Conservation (phyloP, 148 eudicot genomes). For the Dianthus caryophyllus region DNA sequence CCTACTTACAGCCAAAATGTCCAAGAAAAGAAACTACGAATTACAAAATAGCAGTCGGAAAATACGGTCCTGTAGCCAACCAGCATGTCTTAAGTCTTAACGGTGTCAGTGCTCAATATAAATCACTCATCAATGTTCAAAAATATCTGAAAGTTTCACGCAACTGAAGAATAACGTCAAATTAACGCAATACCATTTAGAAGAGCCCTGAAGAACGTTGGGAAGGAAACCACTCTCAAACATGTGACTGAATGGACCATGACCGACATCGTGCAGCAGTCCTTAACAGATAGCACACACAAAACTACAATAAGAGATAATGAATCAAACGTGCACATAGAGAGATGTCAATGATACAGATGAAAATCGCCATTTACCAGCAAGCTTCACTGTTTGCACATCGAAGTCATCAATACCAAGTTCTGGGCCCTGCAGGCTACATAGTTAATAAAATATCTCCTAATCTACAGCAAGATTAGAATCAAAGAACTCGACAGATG, state of each 20-base stretch:
- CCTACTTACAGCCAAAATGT: neutral
- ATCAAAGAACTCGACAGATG: conserved; percentile 10
- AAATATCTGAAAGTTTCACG: conserved; percentile 2
- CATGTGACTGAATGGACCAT: conserved; percentile 97
- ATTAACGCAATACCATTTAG: conserved; percentile 46
- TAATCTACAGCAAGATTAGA: conserved; percentile 16
- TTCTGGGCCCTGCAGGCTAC: conserved; percentile 57
- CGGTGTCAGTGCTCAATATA: neutral
- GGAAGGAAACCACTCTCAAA: conserved; percentile 86
- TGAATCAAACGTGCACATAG: neutral
- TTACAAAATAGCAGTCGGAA: no score
- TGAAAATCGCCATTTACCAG: conserved; percentile 19
- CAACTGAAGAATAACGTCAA: neutral
- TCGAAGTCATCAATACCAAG: conserved; percentile 74
- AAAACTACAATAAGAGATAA: neutral
- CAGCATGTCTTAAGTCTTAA: neutral
- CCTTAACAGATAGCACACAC: conserved; percentile 39
- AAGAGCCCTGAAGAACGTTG: conserved; percentile 48
- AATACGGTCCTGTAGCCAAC: neutral
- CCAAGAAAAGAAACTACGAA: neutral
- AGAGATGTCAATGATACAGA: neutral
- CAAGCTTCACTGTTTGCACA: conserved; percentile 75
- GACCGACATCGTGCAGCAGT: conserved; percentile 89
- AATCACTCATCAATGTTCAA: neutral
- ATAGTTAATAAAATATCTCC: neutral